A percentile compares a stretch with the other conserved stretches of the same genome.
phyloP scores from a whole-genome alignment of 2,329 filamentous ascomycete species.

The Xylariaceae sp. region DNA sequence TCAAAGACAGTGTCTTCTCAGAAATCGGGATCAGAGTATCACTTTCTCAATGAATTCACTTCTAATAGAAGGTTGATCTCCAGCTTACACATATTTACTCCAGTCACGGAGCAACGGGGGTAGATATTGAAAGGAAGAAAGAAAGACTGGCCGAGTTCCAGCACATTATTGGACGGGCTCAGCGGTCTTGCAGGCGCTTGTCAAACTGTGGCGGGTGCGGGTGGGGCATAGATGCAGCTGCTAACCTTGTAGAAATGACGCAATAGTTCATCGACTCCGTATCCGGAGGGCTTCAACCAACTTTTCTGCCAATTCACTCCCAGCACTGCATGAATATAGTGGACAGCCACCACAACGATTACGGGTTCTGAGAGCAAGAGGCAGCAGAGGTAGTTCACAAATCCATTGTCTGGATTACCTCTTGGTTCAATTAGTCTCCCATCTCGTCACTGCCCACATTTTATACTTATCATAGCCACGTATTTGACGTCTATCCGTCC shows the following conservation, averaged over 20 bases:
- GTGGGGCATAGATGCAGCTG: too few relatives aligned
- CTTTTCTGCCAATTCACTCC: not conserved
- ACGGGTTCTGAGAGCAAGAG: not conserved
- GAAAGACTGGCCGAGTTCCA: not conserved
- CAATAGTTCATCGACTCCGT: conserved; percentile 9
- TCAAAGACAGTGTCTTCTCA: not conserved
- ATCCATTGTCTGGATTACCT: not conserved
- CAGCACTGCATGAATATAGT: not conserved
- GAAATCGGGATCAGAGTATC: too few relatives aligned
- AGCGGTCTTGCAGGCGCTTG: too few relatives aligned
- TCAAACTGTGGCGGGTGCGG: too few relatives aligned
- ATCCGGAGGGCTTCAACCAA: conserved; percentile 11
- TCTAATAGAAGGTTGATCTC: too few relatives aligned
- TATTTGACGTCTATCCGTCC: not conserved
- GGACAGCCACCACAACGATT: not conserved
- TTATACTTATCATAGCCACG: too few relatives aligned
- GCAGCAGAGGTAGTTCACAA: not conserved
- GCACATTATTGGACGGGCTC: not conserved
- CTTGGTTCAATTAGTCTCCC: not conserved
- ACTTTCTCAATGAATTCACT: too few relatives aligned
- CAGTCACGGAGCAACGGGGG: not conserved
- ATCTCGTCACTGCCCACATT: too few relatives aligned
- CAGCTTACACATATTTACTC: not conserved
- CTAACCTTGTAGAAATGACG: not conserved
- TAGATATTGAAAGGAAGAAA: not conserved